A percentile compares a stretch with the other conserved stretches of the same genome.
Evolutionary conservation across 257 asterid species (phyloP).

Genomic region (Oldenlandia corymbosa): DNA sequence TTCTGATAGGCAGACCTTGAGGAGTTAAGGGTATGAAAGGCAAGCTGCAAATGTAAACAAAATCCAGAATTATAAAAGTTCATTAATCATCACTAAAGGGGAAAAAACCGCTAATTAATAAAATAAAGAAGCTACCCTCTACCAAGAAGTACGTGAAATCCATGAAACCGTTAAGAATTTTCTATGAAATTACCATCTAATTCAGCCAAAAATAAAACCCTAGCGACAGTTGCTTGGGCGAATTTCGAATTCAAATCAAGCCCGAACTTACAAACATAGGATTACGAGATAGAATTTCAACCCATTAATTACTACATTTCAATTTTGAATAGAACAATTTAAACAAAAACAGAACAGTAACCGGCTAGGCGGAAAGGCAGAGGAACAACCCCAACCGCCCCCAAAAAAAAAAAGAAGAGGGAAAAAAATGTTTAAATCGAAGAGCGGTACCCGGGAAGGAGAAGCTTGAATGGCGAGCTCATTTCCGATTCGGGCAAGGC

Average conservation of each 20-base stretch:
- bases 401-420: background rate
- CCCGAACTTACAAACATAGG: background rate
- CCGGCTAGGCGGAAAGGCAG: background rate
- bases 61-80: background rate
- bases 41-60: constrained; percentile 46
- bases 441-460: constrained; percentile 53
- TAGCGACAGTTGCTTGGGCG: background rate
- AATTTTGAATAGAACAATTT: background rate
- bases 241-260: background rate
- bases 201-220: background rate
- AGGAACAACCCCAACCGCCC: no score
- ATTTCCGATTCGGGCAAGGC: constrained; percentile 92
- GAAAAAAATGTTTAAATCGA: background rate
- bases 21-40: constrained; percentile 68
- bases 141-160: background rate
- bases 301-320: background rate
- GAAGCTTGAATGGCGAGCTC: constrained; percentile 79
- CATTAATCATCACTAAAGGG: background rate
- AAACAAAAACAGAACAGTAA: background rate
- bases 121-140: no score
- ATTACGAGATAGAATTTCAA: background rate
- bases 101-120: background rate
- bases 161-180: background rate
- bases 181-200: no score
- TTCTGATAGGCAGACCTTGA: constrained; percentile 91